phyloP scores from a whole-genome alignment of 2,329 filamentous ascomycete species.

The Aureobasidium sp. region DNA sequence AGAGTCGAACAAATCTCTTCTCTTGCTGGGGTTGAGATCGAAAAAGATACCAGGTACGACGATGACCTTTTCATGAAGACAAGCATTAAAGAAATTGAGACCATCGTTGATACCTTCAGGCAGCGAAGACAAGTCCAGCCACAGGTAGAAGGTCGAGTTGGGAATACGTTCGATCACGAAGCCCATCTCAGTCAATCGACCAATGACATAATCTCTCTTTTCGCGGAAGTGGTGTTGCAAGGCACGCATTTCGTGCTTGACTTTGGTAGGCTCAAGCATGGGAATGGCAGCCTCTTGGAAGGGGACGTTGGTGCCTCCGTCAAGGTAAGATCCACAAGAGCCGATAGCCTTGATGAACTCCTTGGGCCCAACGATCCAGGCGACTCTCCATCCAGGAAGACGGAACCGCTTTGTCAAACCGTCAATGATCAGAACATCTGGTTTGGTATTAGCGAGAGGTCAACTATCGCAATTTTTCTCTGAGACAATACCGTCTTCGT shows the following conservation, averaged over 20 bases:
- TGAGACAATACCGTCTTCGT: conserved; percentile 51
- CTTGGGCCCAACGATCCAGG: conserved; percentile 93
- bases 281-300: conserved; percentile 90
- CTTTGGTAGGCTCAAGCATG: conserved; percentile 82
- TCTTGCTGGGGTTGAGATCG: conserved; percentile 82
- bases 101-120: conserved; percentile 83
- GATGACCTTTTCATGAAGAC: conserved; percentile 88
- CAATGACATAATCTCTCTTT: conserved; percentile 87
- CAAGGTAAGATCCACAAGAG: conserved; percentile 86
- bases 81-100: conserved; percentile 93
- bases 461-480: conserved; percentile 9
- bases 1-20: conserved; percentile 86
- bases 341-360: conserved; percentile 93
- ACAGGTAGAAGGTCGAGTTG: conserved; percentile 92
- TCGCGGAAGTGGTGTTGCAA: conserved; percentile 84
- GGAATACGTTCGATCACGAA: conserved; percentile 75
- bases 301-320: conserved; percentile 88
- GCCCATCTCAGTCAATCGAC: conserved; percentile 73
- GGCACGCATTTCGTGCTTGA: conserved; percentile 78
- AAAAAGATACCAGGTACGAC: conserved; percentile 98
- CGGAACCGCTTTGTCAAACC: conserved; percentile 95
- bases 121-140: conserved; percentile 58
- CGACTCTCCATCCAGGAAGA: conserved; percentile 90
- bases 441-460: background rate
- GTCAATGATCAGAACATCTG: conserved; percentile 77